Percentiles rank a stretch among this genome's conserved stretches.
These are phyloP conservation scores for Nicotiana sylvestris DNA, from an alignment of 257 asterid genomes.

Conservation along the genomic window DNA sequence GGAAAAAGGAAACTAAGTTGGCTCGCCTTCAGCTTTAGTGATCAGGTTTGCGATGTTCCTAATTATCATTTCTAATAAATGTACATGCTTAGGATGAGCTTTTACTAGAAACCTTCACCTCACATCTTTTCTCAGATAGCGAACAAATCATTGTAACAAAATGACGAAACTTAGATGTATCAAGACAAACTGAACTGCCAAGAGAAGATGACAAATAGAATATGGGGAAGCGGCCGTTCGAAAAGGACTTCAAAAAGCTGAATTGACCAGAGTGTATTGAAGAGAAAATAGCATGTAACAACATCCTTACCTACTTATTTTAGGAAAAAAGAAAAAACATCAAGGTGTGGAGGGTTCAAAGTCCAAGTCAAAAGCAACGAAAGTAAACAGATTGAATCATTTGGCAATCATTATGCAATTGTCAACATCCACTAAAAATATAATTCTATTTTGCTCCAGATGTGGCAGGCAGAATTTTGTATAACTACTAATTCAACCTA, in stretches of 20 bases:
- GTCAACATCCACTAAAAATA: background rate
- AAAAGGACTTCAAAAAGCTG: background rate
- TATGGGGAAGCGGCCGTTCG: no score
- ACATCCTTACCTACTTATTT: background rate
- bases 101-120: background rate
- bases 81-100: background rate
- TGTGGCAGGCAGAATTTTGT: background rate
- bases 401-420: background rate
- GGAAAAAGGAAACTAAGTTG: background rate
- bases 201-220: background rate
- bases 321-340: background rate
- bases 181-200: background rate
- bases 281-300: background rate
- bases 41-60: background rate
- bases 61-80: background rate
- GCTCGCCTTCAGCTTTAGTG: background rate
- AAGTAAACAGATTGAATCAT: background rate
- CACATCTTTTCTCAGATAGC: background rate
- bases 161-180: background rate
- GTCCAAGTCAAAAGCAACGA: slow-evolving; percentile 5
- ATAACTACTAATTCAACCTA: background rate
- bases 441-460: background rate
- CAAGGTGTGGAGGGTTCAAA: background rate
- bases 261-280: background rate
- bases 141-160: background rate